Evolutionary conservation across 495 filamentous ascomycete species (phyloP).

Genomic region (Ascodesmis nigricans): DNA sequence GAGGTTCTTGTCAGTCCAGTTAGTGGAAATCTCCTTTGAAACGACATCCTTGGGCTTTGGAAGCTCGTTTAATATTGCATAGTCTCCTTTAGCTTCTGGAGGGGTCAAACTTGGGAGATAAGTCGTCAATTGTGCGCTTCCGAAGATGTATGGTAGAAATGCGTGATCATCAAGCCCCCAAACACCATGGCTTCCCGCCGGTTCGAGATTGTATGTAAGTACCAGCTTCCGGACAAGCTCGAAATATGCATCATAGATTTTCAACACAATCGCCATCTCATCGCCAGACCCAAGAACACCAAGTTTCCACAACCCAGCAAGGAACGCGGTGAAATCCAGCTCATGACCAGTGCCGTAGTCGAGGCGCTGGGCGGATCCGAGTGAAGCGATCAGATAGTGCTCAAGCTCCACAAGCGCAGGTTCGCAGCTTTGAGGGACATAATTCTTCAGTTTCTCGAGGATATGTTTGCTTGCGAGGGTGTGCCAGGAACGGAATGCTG

Average conservation of each 20-base stretch:
- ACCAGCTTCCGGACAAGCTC: constrained; percentile 65
- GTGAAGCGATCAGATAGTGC: constrained; percentile 64
- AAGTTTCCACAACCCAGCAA: constrained; percentile 78
- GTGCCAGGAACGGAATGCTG: constrained; percentile 70
- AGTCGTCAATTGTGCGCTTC: constrained; percentile 58
- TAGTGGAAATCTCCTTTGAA: no score
- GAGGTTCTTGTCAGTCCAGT: constrained; percentile 54
- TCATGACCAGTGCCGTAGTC: constrained; percentile 97
- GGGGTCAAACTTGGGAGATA: constrained; percentile 40
- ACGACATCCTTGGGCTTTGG: no score
- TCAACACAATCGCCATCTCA: constrained; percentile 16
- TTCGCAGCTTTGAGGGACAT: constrained; percentile 23
- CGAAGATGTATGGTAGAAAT: constrained; percentile 92
- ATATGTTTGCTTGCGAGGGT: constrained; percentile 29
- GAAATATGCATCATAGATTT: constrained; percentile 33
- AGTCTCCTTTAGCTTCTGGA: constrained; percentile 40
- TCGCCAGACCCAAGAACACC: constrained; percentile 41
- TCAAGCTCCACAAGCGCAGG: constrained; percentile 42
- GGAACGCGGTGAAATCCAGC: constrained; percentile 83
- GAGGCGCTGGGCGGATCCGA: constrained; percentile 69
- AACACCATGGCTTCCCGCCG: constrained; percentile 83
- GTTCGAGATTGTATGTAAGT: constrained; percentile 81
- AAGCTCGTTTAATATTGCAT: constrained; percentile 12
- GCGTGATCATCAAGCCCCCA: constrained; percentile 96
- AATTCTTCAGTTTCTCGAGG: constrained; percentile 34